Evolutionary conservation across 2,329 filamentous ascomycete species (phyloP).

Genomic region (Colletotrichum sp.): DNA sequence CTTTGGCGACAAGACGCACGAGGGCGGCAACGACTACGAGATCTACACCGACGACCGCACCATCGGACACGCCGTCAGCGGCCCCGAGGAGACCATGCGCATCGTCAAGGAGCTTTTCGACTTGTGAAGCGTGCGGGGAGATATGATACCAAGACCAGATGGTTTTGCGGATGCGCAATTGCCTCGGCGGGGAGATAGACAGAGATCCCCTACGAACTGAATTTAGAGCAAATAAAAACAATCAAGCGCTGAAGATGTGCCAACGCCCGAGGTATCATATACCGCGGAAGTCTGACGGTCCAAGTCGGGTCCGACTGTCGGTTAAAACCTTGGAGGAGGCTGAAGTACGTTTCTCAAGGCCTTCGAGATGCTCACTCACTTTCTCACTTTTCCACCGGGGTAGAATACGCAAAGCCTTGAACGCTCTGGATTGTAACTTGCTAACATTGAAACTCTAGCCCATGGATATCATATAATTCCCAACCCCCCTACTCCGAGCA

Average conservation of each 20-base stretch:
- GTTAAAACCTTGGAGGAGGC: too few relatives aligned
- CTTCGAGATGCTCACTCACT: too few relatives aligned
- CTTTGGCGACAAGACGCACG: too few relatives aligned
- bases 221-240: not conserved
- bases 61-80: constrained; percentile 81
- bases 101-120: constrained; percentile 83
- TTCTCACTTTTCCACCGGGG: too few relatives aligned
- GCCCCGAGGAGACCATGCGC: constrained; percentile 81
- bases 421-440: not conserved
- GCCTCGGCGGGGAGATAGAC: not conserved
- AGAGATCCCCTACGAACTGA: not conserved
- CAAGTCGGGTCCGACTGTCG: not conserved
- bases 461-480: constrained; percentile 14
- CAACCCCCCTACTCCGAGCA: constrained; percentile 8
- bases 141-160: not conserved
- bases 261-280: not conserved
- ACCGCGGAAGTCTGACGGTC: not conserved
- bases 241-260: not conserved
- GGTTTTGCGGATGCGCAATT: not conserved
- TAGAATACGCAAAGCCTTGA: not conserved
- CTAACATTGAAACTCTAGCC: not conserved
- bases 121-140: constrained; percentile 44
- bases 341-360: not conserved
- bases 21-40: constrained; percentile 95
- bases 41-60: constrained; percentile 85